Conservation (phyloP, 768 basidiomycete species). For the Scleroderma bovista region DNA sequence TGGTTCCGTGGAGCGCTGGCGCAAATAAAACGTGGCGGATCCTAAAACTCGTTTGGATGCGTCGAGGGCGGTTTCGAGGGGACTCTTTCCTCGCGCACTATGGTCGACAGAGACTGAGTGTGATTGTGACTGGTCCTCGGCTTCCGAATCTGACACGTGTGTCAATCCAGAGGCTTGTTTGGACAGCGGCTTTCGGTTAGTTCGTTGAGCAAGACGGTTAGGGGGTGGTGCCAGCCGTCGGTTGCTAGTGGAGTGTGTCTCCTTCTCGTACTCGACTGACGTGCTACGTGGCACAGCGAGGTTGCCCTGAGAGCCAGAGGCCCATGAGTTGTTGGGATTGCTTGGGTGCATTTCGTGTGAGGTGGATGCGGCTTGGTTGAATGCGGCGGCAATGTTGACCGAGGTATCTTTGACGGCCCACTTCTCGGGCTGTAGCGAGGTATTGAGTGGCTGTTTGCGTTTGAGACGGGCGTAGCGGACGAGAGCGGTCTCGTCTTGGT, state of each 20-base stretch:
- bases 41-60: constrained; percentile 47
- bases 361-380: constrained; percentile 58
- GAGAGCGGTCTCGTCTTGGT: constrained; percentile 42
- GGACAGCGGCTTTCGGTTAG: constrained; percentile 43
- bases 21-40: constrained; percentile 60
- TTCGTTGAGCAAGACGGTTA: constrained; percentile 34
- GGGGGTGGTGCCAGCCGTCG: constrained; percentile 65
- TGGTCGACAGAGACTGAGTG: constrained; percentile 23
- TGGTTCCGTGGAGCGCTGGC: constrained; percentile 56
- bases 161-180: constrained; percentile 46
- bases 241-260: constrained; percentile 45
- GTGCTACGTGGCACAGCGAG: constrained; percentile 60
- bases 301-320: constrained; percentile 48
- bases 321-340: constrained; percentile 64
- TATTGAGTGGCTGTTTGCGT: constrained; percentile 32
- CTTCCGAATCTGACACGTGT: constrained; percentile 67
- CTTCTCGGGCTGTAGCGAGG: constrained; percentile 50
- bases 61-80: constrained; percentile 57
- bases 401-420: constrained; percentile 79
- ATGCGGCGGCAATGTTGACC: constrained; percentile 81
- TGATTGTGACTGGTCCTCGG: constrained; percentile 38
- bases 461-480: constrained; percentile 45
- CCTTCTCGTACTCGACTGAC: constrained; percentile 75
- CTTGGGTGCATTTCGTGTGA: constrained; percentile 37
- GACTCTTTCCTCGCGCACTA: constrained; percentile 59